These are phyloP conservation scores for Pseudogymnoascus sp. DNA, from an alignment of 2,329 filamentous ascomycete genomes.

Conservation along the genomic window DNA sequence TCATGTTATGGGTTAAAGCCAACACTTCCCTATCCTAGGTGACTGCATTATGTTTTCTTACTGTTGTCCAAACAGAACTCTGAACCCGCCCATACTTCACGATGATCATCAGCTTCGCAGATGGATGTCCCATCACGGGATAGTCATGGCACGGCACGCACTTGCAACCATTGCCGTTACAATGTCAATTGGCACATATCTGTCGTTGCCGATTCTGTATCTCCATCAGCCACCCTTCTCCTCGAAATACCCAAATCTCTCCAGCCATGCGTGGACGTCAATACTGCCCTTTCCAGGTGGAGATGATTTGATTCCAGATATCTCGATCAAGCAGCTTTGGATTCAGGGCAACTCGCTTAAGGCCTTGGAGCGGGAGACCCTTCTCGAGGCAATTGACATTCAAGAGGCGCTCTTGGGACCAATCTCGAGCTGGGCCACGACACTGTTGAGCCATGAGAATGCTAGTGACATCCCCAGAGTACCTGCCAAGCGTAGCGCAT, in stretches of 20 bases:
- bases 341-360: conserved; percentile 45
- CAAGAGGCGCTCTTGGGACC: conserved; percentile 36
- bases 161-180: not conserved
- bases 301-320: conserved; percentile 30
- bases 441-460: not conserved
- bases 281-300: conserved; percentile 32
- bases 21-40: not conserved
- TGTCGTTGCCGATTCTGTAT: not conserved
- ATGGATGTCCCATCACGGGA: not conserved
- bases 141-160: not conserved
- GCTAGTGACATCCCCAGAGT: not conserved
- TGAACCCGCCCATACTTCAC: not conserved
- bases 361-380: conserved; percentile 37
- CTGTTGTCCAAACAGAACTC: not conserved
- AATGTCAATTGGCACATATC: not conserved
- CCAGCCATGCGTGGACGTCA: conserved; percentile 45
- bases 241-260: conserved; percentile 22
- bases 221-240: not conserved
- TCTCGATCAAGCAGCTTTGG: conserved; percentile 45
- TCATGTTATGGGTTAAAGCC: not conserved
- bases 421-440: not conserved
- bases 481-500: not conserved
- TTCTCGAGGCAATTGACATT: conserved; percentile 37
- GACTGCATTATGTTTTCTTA: not conserved
- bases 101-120: not conserved